Conservation (phyloP, 768 basidiomycete species). For the Russula brevipes region DNA sequence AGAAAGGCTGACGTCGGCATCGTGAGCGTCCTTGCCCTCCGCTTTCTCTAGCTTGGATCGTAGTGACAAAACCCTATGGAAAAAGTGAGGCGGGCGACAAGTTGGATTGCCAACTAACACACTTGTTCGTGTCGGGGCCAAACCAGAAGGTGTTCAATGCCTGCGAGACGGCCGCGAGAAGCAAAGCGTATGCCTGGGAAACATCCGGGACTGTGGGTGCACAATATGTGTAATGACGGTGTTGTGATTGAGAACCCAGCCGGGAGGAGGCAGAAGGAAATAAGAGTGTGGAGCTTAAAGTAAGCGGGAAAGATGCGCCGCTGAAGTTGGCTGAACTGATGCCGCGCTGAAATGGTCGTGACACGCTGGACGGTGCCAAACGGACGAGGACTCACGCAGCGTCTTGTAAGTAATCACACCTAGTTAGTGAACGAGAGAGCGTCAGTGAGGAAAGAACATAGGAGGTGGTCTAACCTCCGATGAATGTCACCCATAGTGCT, state of each 20-base stretch:
- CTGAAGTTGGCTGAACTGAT: slow-evolving; percentile 70
- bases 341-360: slow-evolving; percentile 43
- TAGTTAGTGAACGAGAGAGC: slow-evolving; percentile 30
- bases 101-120: slow-evolving; percentile 25
- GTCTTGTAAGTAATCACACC: slow-evolving; percentile 57
- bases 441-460: slow-evolving; percentile 16
- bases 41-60: slow-evolving; percentile 69
- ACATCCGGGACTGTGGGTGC: slow-evolving; percentile 51
- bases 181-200: slow-evolving; percentile 57
- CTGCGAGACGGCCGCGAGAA: slow-evolving; percentile 44
- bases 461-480: slow-evolving; percentile 43
- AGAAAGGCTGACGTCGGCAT: slow-evolving; percentile 50
- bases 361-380: not conserved
- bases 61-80: slow-evolving; percentile 63
- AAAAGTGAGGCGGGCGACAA: not conserved
- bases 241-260: slow-evolving; percentile 57
- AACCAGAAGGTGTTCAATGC: slow-evolving; percentile 61
- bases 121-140: slow-evolving; percentile 70
- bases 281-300: slow-evolving; percentile 54
- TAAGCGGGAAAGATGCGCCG: slow-evolving; percentile 71
- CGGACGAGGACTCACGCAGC: slow-evolving; percentile 43
- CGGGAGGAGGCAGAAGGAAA: slow-evolving; percentile 50
- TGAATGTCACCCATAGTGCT: slow-evolving; percentile 62
- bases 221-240: slow-evolving; percentile 45
- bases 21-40: slow-evolving; percentile 63